Conservation (phyloP, 176 grass and related monocot species). For the Carex cristatella region DNA sequence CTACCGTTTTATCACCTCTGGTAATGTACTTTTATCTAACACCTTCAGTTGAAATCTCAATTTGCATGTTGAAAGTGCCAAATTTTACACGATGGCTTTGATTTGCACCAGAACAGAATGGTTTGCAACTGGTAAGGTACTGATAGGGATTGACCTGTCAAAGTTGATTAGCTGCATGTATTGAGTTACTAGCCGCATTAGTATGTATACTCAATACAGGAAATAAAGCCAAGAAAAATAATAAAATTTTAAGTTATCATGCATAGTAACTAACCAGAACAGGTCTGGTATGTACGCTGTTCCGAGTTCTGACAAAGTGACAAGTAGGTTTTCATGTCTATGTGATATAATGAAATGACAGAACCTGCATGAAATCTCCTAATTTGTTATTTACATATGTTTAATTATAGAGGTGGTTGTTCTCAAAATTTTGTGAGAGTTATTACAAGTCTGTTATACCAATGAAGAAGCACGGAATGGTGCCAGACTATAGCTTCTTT, state of each 20-base stretch:
- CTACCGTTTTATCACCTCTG: slow-evolving; percentile 39
- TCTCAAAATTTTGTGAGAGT: slow-evolving; percentile 39
- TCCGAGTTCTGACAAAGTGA: background rate
- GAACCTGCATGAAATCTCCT: background rate
- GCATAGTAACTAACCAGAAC: background rate
- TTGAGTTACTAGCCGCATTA: too few relatives aligned
- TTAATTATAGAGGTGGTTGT: slow-evolving; percentile 28
- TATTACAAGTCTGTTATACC: slow-evolving; percentile 26
- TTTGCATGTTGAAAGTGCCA: background rate
- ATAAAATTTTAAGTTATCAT: background rate
- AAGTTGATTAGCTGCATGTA: background rate
- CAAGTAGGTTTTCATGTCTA: background rate
- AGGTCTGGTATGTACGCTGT: too few relatives aligned
- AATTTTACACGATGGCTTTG: background rate
- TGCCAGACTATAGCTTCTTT: slow-evolving; percentile 42
- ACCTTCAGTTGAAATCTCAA: background rate
- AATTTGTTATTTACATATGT: background rate
- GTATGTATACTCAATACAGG: background rate
- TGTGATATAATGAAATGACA: background rate
- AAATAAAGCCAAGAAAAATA: background rate
- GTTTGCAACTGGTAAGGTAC: background rate
- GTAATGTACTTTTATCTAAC: background rate
- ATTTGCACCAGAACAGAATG: background rate
- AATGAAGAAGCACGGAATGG: slow-evolving; percentile 35
- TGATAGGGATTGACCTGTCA: background rate